Evolutionary conservation across 805 yeast species (phyloP).

Genomic region (Lipomyces kockii): DNA sequence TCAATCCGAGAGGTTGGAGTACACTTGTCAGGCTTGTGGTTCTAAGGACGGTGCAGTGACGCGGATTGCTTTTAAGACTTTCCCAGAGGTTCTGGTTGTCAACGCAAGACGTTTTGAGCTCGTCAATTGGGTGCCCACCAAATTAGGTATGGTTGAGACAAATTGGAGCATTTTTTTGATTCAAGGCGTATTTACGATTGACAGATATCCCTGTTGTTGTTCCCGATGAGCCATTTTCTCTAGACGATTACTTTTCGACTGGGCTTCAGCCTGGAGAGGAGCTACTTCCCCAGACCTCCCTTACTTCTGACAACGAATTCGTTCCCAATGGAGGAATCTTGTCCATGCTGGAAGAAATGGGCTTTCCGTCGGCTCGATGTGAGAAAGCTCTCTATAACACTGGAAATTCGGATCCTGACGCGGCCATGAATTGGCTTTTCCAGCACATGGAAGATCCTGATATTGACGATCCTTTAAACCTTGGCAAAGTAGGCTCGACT

Average conservation of each 20-base stretch:
- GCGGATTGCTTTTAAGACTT: constrained; percentile 58
- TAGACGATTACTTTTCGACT: constrained; percentile 51
- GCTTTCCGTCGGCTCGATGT: constrained; percentile 74
- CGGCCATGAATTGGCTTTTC: constrained; percentile 89
- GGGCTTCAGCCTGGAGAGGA: constrained; percentile 52
- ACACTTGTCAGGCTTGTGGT: constrained; percentile 63
- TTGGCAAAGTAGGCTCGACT: constrained; percentile 12
- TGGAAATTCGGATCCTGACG: constrained; percentile 66
- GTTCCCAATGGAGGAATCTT: constrained; percentile 61
- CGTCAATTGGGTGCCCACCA: constrained; percentile 88
- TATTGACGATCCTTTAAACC: constrained; percentile 65
- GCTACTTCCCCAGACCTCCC: constrained; percentile 48
- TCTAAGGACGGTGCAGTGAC: constrained; percentile 48
- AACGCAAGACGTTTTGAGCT: constrained; percentile 80
- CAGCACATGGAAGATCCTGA: constrained; percentile 85
- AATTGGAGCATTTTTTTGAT: neutral
- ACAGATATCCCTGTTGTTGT: constrained; percentile 65
- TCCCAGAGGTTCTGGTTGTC: constrained; percentile 71
- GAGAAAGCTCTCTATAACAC: constrained; percentile 72
- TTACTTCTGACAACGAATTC: constrained; percentile 45
- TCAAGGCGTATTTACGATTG: neutral
- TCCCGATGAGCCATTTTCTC: constrained; percentile 52
- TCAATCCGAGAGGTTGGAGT: constrained; percentile 62
- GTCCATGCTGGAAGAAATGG: constrained; percentile 71
- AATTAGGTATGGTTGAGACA: constrained; percentile 49